phyloP scores from a whole-genome alignment of 1,139 yeast species.

The Pichia sp. region DNA sequence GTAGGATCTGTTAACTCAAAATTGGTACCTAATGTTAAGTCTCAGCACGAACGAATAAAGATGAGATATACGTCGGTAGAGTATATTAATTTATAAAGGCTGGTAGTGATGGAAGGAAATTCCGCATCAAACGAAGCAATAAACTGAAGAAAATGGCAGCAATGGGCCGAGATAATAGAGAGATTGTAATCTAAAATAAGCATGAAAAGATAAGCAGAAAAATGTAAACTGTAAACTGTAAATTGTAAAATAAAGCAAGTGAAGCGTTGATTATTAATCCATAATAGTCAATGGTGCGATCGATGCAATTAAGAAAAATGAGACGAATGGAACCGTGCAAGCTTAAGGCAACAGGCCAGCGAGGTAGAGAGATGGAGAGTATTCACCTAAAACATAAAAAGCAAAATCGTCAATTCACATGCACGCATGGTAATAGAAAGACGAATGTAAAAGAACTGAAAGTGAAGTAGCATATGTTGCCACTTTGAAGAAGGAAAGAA shows the following conservation, averaged over 20 bases:
- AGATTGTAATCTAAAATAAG: neutral
- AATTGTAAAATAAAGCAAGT: neutral
- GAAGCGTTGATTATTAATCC: neutral
- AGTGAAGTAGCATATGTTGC: neutral
- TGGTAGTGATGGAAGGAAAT: too few species aligned
- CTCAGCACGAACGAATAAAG: too few species aligned
- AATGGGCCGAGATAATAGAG: neutral
- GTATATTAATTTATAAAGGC: too few species aligned
- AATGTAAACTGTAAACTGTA: too few species aligned
- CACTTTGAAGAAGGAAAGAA: neutral
- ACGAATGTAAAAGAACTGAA: neutral
- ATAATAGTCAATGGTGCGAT: neutral
- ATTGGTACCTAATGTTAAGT: too few species aligned
- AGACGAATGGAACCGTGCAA: neutral
- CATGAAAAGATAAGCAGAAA: neutral
- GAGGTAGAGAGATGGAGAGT: too few species aligned
- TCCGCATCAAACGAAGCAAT: too few species aligned
- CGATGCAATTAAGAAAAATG: neutral
- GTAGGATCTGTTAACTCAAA: too few species aligned
- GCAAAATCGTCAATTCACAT: neutral
- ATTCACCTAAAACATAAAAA: neutral
- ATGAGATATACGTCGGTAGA: too few species aligned
- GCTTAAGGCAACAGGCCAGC: too few species aligned
- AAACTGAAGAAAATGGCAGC: too few species aligned
- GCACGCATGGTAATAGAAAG: neutral